Percentiles rank a stretch among this genome's conserved stretches.
Conservation (phyloP, 768 basidiomycete species). For the Lactifluus volemus region DNA sequence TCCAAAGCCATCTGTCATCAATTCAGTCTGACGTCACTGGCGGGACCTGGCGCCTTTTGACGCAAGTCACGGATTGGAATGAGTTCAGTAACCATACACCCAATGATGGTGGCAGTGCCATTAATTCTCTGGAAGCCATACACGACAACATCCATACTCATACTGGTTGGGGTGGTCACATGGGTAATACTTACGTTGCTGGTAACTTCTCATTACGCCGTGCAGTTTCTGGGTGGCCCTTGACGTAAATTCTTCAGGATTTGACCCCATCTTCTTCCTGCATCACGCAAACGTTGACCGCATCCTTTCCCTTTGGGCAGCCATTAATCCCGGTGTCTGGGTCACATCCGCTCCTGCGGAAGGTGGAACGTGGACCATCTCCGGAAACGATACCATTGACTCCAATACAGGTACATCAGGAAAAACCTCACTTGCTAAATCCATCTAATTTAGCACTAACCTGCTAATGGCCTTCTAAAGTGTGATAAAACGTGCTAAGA, state of each 20-base stretch:
- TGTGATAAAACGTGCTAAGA: too few relatives aligned
- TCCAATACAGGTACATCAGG: constrained; percentile 4
- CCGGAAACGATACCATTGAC: neutral
- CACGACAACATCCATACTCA: constrained; percentile 38
- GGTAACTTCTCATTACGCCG: constrained; percentile 32
- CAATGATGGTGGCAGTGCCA: constrained; percentile 30
- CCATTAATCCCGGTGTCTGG: constrained; percentile 35
- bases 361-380: constrained; percentile 14
- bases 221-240: constrained; percentile 20
- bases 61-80: constrained; percentile 32
- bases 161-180: constrained; percentile 25
- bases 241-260: constrained; percentile 27
- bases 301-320: constrained; percentile 42
- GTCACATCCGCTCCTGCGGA: constrained; percentile 24
- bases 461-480: too few relatives aligned
- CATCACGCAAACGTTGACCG: constrained; percentile 49
- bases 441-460: too few relatives aligned
- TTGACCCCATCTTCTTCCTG: constrained; percentile 47
- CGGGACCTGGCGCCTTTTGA: constrained; percentile 28
- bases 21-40: constrained; percentile 8
- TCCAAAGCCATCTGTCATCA: constrained; percentile 4
- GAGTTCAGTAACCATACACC: constrained; percentile 40
- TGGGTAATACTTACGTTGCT: constrained; percentile 23
- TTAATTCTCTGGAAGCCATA: constrained; percentile 42
- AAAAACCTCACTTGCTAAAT: too few relatives aligned